Evolutionary conservation across 495 filamentous ascomycete genomes (phyloP), one percentile per base, ranked within the genome.

Genomic region (Tuber umbilicatum): DNA sequence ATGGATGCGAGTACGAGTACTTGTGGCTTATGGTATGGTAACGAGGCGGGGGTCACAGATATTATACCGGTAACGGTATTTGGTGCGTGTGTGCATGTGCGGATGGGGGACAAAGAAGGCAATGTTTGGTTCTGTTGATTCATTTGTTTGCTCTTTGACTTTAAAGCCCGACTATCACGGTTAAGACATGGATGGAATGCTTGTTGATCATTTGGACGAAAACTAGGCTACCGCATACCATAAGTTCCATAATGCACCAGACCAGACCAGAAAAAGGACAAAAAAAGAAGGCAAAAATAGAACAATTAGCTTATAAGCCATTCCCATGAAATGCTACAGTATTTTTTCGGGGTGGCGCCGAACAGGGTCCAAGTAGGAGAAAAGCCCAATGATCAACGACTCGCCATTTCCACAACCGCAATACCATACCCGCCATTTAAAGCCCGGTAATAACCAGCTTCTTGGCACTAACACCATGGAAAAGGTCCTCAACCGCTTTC

Each of bases 381-480:
- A 64, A 17, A 35, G 55, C 14, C 55, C 55, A 64, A 35, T 31
- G 55, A 64, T 64, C 55, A 16, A 31, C 10, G n/a, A 35, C 55
- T 27, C 27, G 27, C 55, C 55, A 64, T 64, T 35, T 35, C 55
- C 55, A 1, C 55, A 35, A 17, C 27, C 1, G 35, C 50, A 55
- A 14, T 27, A n/a, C 50, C 23, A 14, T 27, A n/a, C 50, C 23
- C 23, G 50, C n/a, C n/a, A 64, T 35, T 35, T 64, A 64, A 35
- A 64, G 55, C 55, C 55, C 55, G 19, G 40, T 64, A 21, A 71
- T 42, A 27, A 74, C 75, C 40, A 71, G 43, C 68, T 72, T 74
- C 41, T 69, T 77, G n/a, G 73, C 75, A 69, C 75, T 75, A 42
- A 75, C 73, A 23, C 75, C 73, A 27, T 35, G 60, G 40, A 55